Evolutionary conservation across 352 stramenopile species (phyloP), one percentile per base, ranked within the genome.

Genomic region (Pythium dissotocum): DNA sequence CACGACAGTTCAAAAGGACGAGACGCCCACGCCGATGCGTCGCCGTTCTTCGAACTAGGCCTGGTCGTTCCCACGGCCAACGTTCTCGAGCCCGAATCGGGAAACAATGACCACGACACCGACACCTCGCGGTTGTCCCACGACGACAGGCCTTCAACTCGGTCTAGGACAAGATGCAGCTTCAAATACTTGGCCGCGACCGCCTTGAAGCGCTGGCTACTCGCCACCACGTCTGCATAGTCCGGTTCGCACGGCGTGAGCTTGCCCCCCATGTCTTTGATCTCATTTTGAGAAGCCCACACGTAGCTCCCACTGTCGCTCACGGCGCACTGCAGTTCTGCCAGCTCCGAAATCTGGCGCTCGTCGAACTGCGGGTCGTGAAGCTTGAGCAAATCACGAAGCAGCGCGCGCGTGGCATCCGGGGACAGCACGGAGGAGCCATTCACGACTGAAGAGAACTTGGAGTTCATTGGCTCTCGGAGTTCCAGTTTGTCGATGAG

Each of bases 401-500:
- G 58, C 4, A 70, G 1, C 1, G 4, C 10, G 0, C 21, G 54
- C 0, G 64, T 21, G 0, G 1, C 49, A 18, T 16, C 36, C 6
- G 64, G 49, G 2, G 64, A 49, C 5, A 70, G 48, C 12, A 13
- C 32, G 16, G 28, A 35, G 35, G 3, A 1, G 16, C 36, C 28
- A 33, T 54, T 16, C 30, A n/a, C 13, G 46, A 46, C 21, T 60
- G 44, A 49, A 36, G 55, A 24, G 40, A 49, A 49, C 40, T 9
- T 49, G 7, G 16, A 36, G 12, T 46, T 16, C 5, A 30, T 32
- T 1, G 61, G 40, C 32, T 56, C 32, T 0, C 24, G n/a, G 2
- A 65, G 26, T n/a, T 58, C n/a, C 7, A 70, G 64, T 24, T 42
- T 54, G 26, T 66, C 65, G 40, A 66, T 71, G 18, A 71, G 40